phyloP scores from a whole-genome alignment of 345 rosid genomes.

The Firmiana major region DNA sequence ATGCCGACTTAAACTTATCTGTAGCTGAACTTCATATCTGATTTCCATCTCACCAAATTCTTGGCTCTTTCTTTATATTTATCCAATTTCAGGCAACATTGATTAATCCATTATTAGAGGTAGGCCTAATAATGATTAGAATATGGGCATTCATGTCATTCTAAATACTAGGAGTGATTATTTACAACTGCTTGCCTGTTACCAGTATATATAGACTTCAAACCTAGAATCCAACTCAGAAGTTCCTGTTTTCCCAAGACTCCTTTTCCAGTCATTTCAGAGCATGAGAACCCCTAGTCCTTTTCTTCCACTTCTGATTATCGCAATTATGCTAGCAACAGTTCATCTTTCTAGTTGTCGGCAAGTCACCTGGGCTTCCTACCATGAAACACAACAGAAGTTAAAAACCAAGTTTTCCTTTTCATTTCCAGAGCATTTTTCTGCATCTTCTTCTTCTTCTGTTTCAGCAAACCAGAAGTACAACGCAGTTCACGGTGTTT shows the following conservation, averaged over 20 bases:
- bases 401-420: slow-evolving; percentile 11
- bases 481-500: slow-evolving; percentile 8
- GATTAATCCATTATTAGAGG: neutral
- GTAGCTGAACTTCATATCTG: neutral
- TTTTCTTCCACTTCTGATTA: slow-evolving; percentile 21
- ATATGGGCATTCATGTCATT: slow-evolving; percentile 16
- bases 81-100: neutral
- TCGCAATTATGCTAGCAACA: slow-evolving; percentile 16
- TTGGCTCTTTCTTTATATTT: neutral
- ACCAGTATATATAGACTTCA: slow-evolving; percentile 20
- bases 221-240: neutral
- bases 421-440: slow-evolving; percentile 12
- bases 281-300: slow-evolving; percentile 20
- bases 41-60: neutral
- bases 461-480: slow-evolving; percentile 5
- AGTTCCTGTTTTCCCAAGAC: neutral
- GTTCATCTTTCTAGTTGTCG: slow-evolving; percentile 28
- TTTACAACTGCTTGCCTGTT: neutral
- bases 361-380: slow-evolving; percentile 3
- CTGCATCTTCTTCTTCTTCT: slow-evolving; percentile 10
- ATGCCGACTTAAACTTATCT: slow-evolving; percentile 5
- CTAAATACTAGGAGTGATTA: neutral
- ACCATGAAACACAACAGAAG: slow-evolving; percentile 13
- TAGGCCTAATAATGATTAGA: slow-evolving; percentile 8
- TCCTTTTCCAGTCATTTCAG: neutral